Base-by-base conservation (phyloP, 148 eudicot species). In the Camellia lanceoleosa region DNA sequence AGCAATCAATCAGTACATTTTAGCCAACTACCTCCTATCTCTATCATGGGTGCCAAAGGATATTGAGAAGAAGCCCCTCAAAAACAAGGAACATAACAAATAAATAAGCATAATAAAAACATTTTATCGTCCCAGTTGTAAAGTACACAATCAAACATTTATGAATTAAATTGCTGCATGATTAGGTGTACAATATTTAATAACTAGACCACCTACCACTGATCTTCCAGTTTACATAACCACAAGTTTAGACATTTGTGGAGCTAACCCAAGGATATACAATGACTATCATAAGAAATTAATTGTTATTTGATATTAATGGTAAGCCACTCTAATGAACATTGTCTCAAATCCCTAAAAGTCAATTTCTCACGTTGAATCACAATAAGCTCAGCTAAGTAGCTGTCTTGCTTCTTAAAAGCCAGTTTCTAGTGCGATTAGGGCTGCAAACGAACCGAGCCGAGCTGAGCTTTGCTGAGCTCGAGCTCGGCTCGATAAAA, bases 171-270 rank as follows among this genome's bases (percentile, higher is more conserved):
- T 58, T 18, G 38, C n/a, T 43, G 54, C 65, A 61, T 13, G 49
- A 30, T n/a, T 11, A 19, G 42, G 43, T 11, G 59, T 5, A 52
- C 15, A 73, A 38, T 38, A 60, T 55, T 41, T 19, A 75, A 60
- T 43, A 59, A 75, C 54, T 43, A 44, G 54, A 59, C 68, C 66
- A 30, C 38, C 30, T 43, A 75, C 68, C 78, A 75, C 68, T 10
- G 18, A 43, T 11, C 54, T 30, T n/a, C 15, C 55, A 52, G 61
- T 23, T 11, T 5, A 47, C 61, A 54, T 9, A 38, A 54, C 64
- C 64, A 41, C 64, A 15, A 55, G 47, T 72, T 52, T 42, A 12
- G 20, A 55, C 23, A 74, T 72, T 51, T n/a, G 56, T 71, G 74
- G 56, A 71, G 74, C 6, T 14, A 43, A 69, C 58, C 15, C 43